Evolutionary conservation across 495 filamentous ascomycete genomes (phyloP).

Genomic region (Platismatia glauca): DNA sequence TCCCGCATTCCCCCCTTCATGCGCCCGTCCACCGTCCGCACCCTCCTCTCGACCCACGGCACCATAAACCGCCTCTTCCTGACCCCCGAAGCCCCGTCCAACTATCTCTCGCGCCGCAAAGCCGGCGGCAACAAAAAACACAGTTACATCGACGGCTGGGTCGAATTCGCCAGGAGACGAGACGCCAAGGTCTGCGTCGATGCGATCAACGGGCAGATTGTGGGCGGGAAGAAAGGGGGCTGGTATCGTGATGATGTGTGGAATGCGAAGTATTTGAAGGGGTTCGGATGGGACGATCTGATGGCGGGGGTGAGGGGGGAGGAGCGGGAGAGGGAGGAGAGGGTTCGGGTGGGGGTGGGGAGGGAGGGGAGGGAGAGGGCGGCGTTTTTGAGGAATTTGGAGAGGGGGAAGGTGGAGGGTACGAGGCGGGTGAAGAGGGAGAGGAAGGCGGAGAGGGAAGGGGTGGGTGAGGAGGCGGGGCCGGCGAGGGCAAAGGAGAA

Average conservation of each 20-base stretch:
- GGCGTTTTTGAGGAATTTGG: conserved; percentile 47
- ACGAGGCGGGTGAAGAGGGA: conserved; percentile 70
- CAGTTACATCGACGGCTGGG: conserved; percentile 84
- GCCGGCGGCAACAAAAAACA: conserved; percentile 83
- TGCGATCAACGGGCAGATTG: conserved; percentile 67
- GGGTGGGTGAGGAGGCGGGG: conserved; percentile 70
- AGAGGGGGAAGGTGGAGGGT: conserved; percentile 73
- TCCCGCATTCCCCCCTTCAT: conserved; percentile 91
- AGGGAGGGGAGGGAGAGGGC: conserved; percentile 71
- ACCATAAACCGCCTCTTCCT: conserved; percentile 81
- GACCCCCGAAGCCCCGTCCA: conserved; percentile 62
- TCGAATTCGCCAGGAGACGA: conserved; percentile 71
- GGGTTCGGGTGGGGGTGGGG: conserved; percentile 45
- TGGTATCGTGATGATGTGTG: conserved; percentile 93
- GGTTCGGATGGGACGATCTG: conserved; percentile 71
- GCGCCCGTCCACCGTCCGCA: conserved; percentile 73
- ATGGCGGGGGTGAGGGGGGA: conserved; percentile 48
- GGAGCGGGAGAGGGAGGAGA: conserved; percentile 30
- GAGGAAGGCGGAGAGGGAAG: conserved; percentile 72
- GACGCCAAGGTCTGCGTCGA: conserved; percentile 81
- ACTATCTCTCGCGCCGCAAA: conserved; percentile 49
- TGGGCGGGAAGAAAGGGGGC: conserved; percentile 79
- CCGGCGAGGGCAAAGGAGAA: conserved; percentile 68
- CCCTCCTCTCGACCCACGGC: conserved; percentile 67
- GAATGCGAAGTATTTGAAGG: conserved; percentile 74